Evolutionary conservation across 148 eudicot genomes (phyloP), one percentile per base, ranked within the genome.

Genomic region (Linanthus parryae): DNA sequence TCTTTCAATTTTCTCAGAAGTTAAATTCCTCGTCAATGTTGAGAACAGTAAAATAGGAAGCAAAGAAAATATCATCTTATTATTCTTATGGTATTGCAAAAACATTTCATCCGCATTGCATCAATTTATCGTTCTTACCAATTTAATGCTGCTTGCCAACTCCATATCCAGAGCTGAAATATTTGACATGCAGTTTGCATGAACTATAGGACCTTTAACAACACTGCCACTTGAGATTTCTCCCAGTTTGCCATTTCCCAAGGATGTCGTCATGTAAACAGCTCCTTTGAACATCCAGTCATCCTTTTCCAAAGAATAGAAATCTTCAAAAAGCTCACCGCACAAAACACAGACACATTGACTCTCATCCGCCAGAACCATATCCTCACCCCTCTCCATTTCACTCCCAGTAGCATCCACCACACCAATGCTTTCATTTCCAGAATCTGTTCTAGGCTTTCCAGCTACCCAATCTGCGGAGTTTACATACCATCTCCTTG

Each of bases 261-360:
- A 42, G 25, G 80, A 56, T 47, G 56, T 46, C 10, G 68, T 68
- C 65, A 81, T 48, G 64, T 79, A 80, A 56, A 76, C 72, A 44
- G 94, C 96, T 50, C 81, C 96, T 69, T 65, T 77, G 69, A 92
- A 92, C 96, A 87, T 87, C 96, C 99, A 92, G 44, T 81, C 76
- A 52, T 73, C 81, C 59, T 62, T 68, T 56, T 88, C 84, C 29
- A 55, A 56, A 63, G 80, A 49, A 59, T 79, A 92, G 44, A 58
- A 73, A 62, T 92, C 96, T 67, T 87, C 96, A 75, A 92, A 92
- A 61, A 87, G 50, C 61, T 87, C 94, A 42, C 99, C 99, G 68
- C 99, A 92, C 54, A 92, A 50, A 55, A 92, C 64, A 67, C 99
- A 92, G 25, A 81, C 83, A 49, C 83, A 79, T 45, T 84, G 91